A percentile compares a stretch with the other conserved stretches of the same genome.
phyloP scores from a whole-genome alignment of 1,284 basidiomycete species.

The Fistulinella staudtii region DNA sequence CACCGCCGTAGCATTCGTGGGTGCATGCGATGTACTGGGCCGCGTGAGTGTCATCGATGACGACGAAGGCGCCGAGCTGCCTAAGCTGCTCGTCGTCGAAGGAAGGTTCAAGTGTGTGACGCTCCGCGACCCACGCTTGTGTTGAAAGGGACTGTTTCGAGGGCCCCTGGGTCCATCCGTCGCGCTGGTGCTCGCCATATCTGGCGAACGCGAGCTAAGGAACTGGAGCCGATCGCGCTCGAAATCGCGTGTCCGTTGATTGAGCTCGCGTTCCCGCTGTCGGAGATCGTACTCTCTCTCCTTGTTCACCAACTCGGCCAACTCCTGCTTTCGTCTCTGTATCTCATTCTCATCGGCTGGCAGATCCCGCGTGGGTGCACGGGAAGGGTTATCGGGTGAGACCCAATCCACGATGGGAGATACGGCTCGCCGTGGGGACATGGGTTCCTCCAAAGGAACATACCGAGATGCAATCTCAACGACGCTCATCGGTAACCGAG shows the following conservation, averaged over 20 bases:
- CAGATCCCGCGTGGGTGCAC: slow-evolving; percentile 13
- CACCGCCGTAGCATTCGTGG: slow-evolving; percentile 23
- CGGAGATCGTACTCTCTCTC: slow-evolving; percentile 53
- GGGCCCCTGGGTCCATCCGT: slow-evolving; percentile 27
- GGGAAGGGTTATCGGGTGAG: slow-evolving; percentile 15
- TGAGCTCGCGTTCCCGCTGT: slow-evolving; percentile 57
- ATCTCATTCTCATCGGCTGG: slow-evolving; percentile 33
- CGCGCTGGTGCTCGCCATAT: too few species aligned
- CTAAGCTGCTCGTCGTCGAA: slow-evolving; percentile 23
- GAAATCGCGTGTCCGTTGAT: slow-evolving; percentile 49
- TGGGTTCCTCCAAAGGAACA: slow-evolving; percentile 40
- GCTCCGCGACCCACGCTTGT: slow-evolving; percentile 41
- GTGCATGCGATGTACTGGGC: slow-evolving; percentile 22
- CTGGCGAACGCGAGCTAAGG: slow-evolving; percentile 27
- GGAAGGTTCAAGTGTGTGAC: slow-evolving; percentile 43
- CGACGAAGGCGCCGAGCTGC: too few species aligned
- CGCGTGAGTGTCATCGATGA: slow-evolving; percentile 6
- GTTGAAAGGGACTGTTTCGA: slow-evolving; percentile 21
- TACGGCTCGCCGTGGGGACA: slow-evolving; percentile 31
- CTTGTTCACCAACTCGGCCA: slow-evolving; percentile 47
- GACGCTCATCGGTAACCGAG: slow-evolving; percentile 60
- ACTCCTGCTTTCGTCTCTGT: slow-evolving; percentile 43
- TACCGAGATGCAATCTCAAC: slow-evolving; percentile 64
- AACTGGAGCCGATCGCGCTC: slow-evolving; percentile 47
- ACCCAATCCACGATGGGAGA: slow-evolving; percentile 33